These are phyloP conservation scores for Daldinia vernicosa DNA, from an alignment of 495 filamentous ascomycete species.

Conservation along the genomic window DNA sequence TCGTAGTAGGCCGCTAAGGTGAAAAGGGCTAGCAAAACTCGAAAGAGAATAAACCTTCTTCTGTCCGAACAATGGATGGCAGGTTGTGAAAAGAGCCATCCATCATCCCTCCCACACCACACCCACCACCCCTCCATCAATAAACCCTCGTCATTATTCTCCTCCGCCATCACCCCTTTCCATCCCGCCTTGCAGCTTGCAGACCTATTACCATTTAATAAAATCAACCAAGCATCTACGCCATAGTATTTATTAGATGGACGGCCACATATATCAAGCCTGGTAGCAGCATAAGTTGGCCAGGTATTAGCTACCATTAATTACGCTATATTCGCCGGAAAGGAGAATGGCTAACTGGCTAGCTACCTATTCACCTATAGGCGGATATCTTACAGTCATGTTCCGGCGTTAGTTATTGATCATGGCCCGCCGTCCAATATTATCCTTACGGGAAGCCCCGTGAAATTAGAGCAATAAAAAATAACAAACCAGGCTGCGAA, in stretches of 20 bases:
- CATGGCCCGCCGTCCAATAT: slow-evolving; percentile 8
- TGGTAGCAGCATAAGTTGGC: slow-evolving; percentile 10
- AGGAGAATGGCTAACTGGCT: not conserved
- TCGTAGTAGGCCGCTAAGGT: not conserved
- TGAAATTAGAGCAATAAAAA: slow-evolving; percentile 13
- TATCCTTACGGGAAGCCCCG: not conserved
- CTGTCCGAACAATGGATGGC: slow-evolving; percentile 26
- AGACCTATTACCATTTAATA: slow-evolving; percentile 12
- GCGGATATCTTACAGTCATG: not conserved
- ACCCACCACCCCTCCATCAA: slow-evolving; percentile 5
- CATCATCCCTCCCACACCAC: slow-evolving; percentile 14
- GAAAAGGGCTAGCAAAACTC: slow-evolving; percentile 21
- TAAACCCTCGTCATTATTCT: slow-evolving; percentile 8
- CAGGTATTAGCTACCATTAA: not conserved
- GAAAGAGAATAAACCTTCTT: slow-evolving; percentile 22
- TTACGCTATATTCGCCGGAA: not conserved
- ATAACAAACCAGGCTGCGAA: not conserved
- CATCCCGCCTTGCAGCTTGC: slow-evolving; percentile 20
- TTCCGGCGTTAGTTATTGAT: not conserved
- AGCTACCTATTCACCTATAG: not conserved
- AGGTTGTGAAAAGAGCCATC: slow-evolving; percentile 32
- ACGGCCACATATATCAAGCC: slow-evolving; percentile 22
- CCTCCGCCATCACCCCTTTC: not conserved
- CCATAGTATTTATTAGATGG: slow-evolving; percentile 21
- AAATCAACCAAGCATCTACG: slow-evolving; percentile 16